Evolutionary conservation across 2,329 filamentous ascomycete genomes (phyloP).

Genomic region (Ophiosphaerella korrae): DNA sequence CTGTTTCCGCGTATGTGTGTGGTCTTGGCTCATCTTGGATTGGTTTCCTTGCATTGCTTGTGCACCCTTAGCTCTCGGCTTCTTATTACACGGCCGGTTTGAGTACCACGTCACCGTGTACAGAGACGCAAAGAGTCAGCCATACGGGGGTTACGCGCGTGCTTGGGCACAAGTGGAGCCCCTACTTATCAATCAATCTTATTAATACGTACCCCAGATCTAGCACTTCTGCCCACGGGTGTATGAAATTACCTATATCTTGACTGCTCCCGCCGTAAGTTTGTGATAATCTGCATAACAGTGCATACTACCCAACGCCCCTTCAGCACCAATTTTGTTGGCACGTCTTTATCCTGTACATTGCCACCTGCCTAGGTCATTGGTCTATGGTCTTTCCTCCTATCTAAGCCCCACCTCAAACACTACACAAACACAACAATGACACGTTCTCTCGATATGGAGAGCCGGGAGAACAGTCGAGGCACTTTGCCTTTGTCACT

Average conservation of each 20-base stretch:
- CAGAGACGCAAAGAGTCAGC: slow-evolving; percentile 16
- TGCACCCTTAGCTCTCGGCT: slow-evolving; percentile 33
- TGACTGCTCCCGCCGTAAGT: slow-evolving; percentile 10
- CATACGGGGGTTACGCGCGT: slow-evolving; percentile 34
- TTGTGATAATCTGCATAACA: slow-evolving; percentile 9
- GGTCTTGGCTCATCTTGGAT: slow-evolving; percentile 42
- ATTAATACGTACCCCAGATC: slow-evolving; percentile 23
- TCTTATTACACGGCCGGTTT: slow-evolving; percentile 37
- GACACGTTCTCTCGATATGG: slow-evolving; percentile 22
- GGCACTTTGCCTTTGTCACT: slow-evolving; percentile 32
- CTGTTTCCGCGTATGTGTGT: slow-evolving; percentile 31
- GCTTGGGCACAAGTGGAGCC: slow-evolving; percentile 32
- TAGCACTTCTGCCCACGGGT: slow-evolving; percentile 15
- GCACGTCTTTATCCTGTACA: slow-evolving; percentile 13
- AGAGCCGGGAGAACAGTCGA: slow-evolving; percentile 24
- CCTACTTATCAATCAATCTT: slow-evolving; percentile 21
- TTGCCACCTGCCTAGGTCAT: slow-evolving; percentile 10
- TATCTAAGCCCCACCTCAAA: neutral
- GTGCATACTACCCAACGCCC: slow-evolving; percentile 21
- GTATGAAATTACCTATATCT: slow-evolving; percentile 28
- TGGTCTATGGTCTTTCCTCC: slow-evolving; percentile 13
- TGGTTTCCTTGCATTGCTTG: slow-evolving; percentile 46
- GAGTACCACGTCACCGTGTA: slow-evolving; percentile 44
- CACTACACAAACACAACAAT: slow-evolving; percentile 17
- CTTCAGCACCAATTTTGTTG: slow-evolving; percentile 25